Evolutionary conservation across 2,329 filamentous ascomycete genomes (phyloP).

Genomic region (Reticulascus tulasneorum): DNA sequence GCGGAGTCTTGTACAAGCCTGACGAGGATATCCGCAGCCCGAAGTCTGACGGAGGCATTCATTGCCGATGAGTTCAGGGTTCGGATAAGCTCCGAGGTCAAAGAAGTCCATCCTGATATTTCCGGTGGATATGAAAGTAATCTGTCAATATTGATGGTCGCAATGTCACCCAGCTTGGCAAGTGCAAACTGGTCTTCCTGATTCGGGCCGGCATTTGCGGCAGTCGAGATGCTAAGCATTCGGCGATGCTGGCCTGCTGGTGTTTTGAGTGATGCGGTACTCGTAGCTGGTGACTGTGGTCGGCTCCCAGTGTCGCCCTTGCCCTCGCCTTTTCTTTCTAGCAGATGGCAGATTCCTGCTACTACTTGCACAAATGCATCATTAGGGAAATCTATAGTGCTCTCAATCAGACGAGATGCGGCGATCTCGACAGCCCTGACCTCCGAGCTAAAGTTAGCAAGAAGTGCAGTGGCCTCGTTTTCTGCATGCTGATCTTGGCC

Average conservation of each 20-base stretch:
- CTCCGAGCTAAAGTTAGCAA: constrained; percentile 71
- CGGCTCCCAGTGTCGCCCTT: constrained; percentile 25
- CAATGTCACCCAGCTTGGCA: constrained; percentile 69
- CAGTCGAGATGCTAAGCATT: constrained; percentile 43
- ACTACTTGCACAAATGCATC: constrained; percentile 75
- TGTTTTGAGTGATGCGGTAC: constrained; percentile 28
- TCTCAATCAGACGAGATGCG: constrained; percentile 81
- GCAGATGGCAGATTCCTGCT: constrained; percentile 67
- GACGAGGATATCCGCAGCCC: constrained; percentile 63
- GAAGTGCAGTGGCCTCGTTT: constrained; percentile 45
- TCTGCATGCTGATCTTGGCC: constrained; percentile 45
- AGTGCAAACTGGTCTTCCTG: constrained; percentile 66
- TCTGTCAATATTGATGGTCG: constrained; percentile 70
- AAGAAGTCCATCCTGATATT: constrained; percentile 70
- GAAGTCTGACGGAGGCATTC: constrained; percentile 49
- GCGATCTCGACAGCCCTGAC: constrained; percentile 86
- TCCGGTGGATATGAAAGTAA: constrained; percentile 64
- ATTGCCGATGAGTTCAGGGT: constrained; percentile 44
- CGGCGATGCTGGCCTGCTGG: constrained; percentile 37
- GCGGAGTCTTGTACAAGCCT: constrained; percentile 55
- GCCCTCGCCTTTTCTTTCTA: constrained; percentile 40
- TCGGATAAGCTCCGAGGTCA: constrained; percentile 53
- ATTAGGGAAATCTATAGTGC: constrained; percentile 86
- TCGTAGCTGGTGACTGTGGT: constrained; percentile 31
- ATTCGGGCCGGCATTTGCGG: constrained; percentile 43